Evolutionary conservation across 176 grass and related monocot genomes (phyloP).

Genomic region (Metroxylon sagu): DNA sequence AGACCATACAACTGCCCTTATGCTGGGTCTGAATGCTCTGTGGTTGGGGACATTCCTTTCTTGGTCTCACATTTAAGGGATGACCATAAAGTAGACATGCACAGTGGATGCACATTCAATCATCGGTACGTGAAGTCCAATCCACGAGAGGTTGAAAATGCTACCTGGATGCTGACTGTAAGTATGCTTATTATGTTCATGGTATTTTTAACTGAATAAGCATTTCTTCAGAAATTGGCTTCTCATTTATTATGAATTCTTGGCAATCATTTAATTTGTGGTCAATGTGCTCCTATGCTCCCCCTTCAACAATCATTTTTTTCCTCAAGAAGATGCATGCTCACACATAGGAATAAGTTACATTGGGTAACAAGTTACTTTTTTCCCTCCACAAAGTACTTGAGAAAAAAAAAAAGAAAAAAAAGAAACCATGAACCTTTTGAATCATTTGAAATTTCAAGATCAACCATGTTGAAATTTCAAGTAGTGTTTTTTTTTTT

Average conservation of each 20-base stretch:
- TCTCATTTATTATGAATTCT: background rate
- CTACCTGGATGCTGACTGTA: constrained; percentile 30
- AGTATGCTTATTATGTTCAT: background rate
- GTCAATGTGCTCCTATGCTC: too few relatives aligned
- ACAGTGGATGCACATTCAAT: constrained; percentile 25
- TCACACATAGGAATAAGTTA: too few relatives aligned
- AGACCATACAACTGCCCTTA: constrained; percentile 25
- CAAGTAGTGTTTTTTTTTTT: too few relatives aligned
- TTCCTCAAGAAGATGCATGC: too few relatives aligned
- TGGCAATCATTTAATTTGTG: background rate
- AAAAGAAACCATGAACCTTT: too few relatives aligned
- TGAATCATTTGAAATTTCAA: too few relatives aligned
- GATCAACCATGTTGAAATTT: too few relatives aligned
- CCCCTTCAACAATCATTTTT: too few relatives aligned
- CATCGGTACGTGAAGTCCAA: constrained; percentile 29
- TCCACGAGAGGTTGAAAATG: constrained; percentile 25
- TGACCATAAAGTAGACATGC: constrained; percentile 29
- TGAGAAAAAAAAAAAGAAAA: too few relatives aligned
- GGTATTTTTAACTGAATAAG: too few relatives aligned
- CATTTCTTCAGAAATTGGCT: background rate
- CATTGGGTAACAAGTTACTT: too few relatives aligned
- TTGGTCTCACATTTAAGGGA: constrained; percentile 22
- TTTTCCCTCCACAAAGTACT: too few relatives aligned
- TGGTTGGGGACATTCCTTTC: constrained; percentile 24
- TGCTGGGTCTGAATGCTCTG: constrained; percentile 26